Base-by-base conservation (phyloP, 495 filamentous ascomycete species). In the Lasiosphaeria ovina region DNA sequence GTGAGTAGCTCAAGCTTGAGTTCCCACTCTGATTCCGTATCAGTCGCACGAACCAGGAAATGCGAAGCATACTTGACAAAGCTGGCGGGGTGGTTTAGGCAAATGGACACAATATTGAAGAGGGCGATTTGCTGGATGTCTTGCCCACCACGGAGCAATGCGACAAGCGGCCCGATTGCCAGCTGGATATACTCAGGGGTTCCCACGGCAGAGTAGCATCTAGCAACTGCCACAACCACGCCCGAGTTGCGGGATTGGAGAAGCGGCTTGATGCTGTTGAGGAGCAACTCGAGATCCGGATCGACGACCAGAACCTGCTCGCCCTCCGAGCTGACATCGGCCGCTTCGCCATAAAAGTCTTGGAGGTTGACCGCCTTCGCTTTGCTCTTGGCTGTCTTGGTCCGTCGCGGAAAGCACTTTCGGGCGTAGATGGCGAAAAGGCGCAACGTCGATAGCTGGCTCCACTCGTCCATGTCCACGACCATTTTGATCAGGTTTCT, bases 391-490 rank as follows among this genome's bases (percentile, higher is more conserved):
- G 76, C 70, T 31, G 75, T 81, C 62, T 81, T 88, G 3, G 77
- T 90, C 72, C 84, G 83, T 36, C 79, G 79, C 4, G 94, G 94
- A 67, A 98, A 98, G 76, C 91, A 97, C 74, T 85, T 87, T 33
- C 94, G 85, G 5, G 90, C 86, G 66, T 98, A 98, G 33, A 86
- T 71, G 5, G 87, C 88, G 83, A 98, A 85, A 59, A 98, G 74
- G 50, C 85, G 84, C 64, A 98, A 64, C 9, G 89, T 89, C 0
- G 89, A 87, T 3, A 97, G 72, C 73, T 98, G 94, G 49, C 91
- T 87, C 94, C 94, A 98, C 73, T 98, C 94, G 74, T 98, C 94
- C 94, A 98, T 98, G 68, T 98, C 94, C 34, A 97, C 90, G 35
- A 98, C 76, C 78, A 97, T 96, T 72, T 85, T 90, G 45, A 93